Percentiles rank a stretch among this genome's conserved stretches.
Conservation (phyloP, 441 rosid species). For the Aquilaria agallochum region DNA sequence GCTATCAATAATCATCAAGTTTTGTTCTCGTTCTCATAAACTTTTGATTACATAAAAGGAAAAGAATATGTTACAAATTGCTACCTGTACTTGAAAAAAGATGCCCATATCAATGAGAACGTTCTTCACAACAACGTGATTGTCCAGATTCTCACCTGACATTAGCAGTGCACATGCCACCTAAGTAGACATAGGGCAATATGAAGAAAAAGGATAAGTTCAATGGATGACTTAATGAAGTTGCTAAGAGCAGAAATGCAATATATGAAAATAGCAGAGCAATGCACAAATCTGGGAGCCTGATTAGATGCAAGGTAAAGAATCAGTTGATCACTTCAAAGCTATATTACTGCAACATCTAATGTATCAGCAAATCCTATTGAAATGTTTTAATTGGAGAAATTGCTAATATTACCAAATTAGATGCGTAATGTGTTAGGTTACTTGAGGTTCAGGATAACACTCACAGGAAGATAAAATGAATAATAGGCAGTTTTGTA, state of each 20-base stretch:
- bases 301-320: too few species aligned
- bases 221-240: neutral
- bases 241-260: neutral
- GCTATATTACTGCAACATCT: too few species aligned
- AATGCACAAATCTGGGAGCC: too few species aligned
- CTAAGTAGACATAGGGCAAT: constrained; percentile 21
- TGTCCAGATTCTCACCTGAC: constrained; percentile 76
- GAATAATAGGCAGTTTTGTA: constrained; percentile 89
- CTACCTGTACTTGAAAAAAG: constrained; percentile 86
- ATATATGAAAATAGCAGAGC: too few species aligned
- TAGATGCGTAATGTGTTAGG: too few species aligned
- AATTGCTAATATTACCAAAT: too few species aligned
- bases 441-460: neutral
- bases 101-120: constrained; percentile 85
- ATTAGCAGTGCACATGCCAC: constrained; percentile 83
- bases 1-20: too few species aligned
- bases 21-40: neutral
- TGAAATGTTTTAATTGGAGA: too few species aligned
- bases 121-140: constrained; percentile 63
- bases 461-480: constrained; percentile 90
- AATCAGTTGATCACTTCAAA: too few species aligned
- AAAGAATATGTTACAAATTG: too few species aligned
- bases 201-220: neutral
- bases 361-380: too few species aligned
- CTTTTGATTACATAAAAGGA: neutral